Evolutionary conservation across 225 moss, liverwort and hornwort species (phyloP), one percentile per base, ranked within the genome.

Genomic region (Bryum argenteum): DNA sequence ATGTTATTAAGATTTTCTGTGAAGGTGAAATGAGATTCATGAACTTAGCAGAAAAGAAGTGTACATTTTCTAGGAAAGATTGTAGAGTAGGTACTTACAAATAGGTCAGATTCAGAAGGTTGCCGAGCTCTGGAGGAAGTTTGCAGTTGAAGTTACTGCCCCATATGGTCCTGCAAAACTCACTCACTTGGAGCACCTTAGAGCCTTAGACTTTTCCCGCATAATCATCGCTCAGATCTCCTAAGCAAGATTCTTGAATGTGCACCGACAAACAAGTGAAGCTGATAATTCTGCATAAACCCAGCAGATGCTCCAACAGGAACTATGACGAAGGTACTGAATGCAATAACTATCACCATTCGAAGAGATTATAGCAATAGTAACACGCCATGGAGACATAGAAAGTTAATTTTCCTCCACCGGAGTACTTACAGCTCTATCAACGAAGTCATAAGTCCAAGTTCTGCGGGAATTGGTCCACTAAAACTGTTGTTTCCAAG

Each of bases 101-200:
- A 14, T 86, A 86, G 11, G 82, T 86, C 70, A 82, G 48, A 57
- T 86, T 82, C 8, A 67, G 71, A 28, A 82, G 85, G 42, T 80
- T 86, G 51, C 82, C 77, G 11, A 82, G 17, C 67, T 86, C 85
- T 11, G 79, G 79, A 51, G 85, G 79, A 44, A 80, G 76, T 6
- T 71, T 76, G 15, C 70, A 74, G 19, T 82, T 80, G 22, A 45
- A 86, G 9, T 54, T 71, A 74, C 21, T 86, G 18, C 85, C 82
- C 82, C 79, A 86, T 58, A 80, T 77, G 5, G 82, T 82, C 79
- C 85, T 82, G 79, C 75, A 75, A 74, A 82, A 11, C 42, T 50
- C 53, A 52, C 19, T 54, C n/a, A n/a, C n/a, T n/a, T n/a, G n/a
- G n/a, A 8, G 18, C 14, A 54, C 26, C 56, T 37, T 58, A 58